phyloP scores from a whole-genome alignment of 1,139 yeast genomes.

The Yamadazyma buinensis region DNA sequence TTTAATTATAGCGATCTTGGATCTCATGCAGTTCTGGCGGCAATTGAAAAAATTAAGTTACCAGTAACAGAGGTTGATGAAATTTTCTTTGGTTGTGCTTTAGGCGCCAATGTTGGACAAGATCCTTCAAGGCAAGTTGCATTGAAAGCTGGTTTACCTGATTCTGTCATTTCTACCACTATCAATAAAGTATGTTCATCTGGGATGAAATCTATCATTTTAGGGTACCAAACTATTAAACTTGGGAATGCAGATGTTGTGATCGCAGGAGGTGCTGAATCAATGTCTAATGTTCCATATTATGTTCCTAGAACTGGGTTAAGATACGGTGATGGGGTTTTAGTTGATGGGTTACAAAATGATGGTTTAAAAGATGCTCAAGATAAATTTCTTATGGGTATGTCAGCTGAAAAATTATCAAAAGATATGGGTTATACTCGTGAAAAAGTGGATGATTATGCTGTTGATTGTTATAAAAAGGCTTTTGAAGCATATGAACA shows the following conservation, averaged over 20 bases:
- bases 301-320: constrained; percentile 83
- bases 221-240: constrained; percentile 85
- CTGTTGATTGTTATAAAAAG: constrained; percentile 63
- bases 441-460: constrained; percentile 70
- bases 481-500: constrained; percentile 74
- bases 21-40: constrained; percentile 85
- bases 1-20: constrained; percentile 83
- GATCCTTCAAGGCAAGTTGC: constrained; percentile 99
- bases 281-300: constrained; percentile 95
- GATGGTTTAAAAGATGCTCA: constrained; percentile 94
- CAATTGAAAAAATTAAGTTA: constrained; percentile 74
- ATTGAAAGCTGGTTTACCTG: constrained; percentile 77
- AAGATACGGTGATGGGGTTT: constrained; percentile 74
- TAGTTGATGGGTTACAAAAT: constrained; percentile 84
- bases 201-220: constrained; percentile 85
- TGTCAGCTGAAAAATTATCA: constrained; percentile 95
- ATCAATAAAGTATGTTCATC: constrained; percentile 97
- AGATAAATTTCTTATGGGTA: constrained; percentile 86
- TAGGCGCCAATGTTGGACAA: constrained; percentile 92
- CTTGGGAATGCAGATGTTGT: constrained; percentile 90
- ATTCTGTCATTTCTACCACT: constrained; percentile 77
- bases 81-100: constrained; percentile 86
- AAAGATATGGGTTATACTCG: constrained; percentile 58
- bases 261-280: constrained; percentile 96
- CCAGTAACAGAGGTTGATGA: constrained; percentile 80